Percentiles rank a stretch among this genome's conserved stretches.
These are phyloP conservation scores for Russula vinacea DNA, from an alignment of 768 basidiomycete genomes.

Conservation along the genomic window DNA sequence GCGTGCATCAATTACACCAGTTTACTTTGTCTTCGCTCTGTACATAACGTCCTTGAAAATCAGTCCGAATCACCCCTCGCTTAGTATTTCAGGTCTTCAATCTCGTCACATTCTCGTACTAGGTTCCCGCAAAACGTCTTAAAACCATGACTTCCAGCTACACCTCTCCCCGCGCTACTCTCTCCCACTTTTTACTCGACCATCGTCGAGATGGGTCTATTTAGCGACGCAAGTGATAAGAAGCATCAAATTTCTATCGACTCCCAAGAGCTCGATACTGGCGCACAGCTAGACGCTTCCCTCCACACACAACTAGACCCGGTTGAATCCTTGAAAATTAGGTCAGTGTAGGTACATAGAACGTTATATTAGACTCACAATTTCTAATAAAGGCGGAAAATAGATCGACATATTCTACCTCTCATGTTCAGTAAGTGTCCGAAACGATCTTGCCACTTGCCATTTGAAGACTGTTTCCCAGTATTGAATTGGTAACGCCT, in stretches of 20 bases:
- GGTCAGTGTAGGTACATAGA: constrained; percentile 33
- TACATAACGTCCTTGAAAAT: not conserved
- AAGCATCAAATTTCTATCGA: constrained; percentile 38
- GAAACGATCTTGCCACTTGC: not conserved
- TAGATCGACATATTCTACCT: constrained; percentile 64
- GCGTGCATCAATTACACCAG: no score
- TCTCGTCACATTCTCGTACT: no score
- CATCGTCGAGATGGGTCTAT: constrained; percentile 14
- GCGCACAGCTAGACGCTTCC: constrained; percentile 53
- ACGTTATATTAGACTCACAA: constrained; percentile 31
- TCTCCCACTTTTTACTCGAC: not conserved
- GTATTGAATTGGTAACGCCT: constrained; percentile 52
- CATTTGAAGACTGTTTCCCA: constrained; percentile 30
- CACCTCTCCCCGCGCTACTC: no score
- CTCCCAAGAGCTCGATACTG: constrained; percentile 56
- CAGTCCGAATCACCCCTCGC: not conserved
- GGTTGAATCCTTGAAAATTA: constrained; percentile 48
- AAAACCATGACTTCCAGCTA: no score
- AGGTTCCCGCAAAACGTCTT: not conserved
- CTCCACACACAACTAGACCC: constrained; percentile 47
- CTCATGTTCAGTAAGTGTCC: constrained; percentile 63
- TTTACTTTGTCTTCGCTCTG: not conserved
- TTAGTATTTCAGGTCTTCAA: not conserved
- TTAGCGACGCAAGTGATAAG: constrained; percentile 21
- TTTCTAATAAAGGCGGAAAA: constrained; percentile 43